Base-by-base conservation (phyloP, 163 green algal genomes). In the Volvox carteri region DNA sequence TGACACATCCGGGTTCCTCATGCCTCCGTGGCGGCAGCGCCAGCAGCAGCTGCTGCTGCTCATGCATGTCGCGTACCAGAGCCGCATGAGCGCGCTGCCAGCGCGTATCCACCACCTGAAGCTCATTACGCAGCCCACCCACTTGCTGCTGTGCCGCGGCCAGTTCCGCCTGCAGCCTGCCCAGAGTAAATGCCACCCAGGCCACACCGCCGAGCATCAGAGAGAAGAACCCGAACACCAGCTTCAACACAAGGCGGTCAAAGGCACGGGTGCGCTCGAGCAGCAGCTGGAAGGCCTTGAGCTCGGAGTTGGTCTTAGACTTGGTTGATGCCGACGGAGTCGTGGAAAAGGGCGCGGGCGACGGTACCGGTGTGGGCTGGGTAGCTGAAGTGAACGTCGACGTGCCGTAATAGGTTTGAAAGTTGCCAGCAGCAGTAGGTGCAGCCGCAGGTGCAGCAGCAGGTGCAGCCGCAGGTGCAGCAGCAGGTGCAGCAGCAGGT, bases 131-230 rank as follows among this genome's bases (percentile, higher is more conserved):
- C 19, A 84, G 23, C 21, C 21, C 30, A 5, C 19, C 50, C 75
- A 84, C 48, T 52, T 44, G 5, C 48, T 1, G 48, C 30, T 35
- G 2, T 18, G 75, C 33, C 1, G 48, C 33, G 1, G 6, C 48
- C 46, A 84, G 48, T 12, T 68, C 75, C 37, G 75, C 50, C 30
- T 84, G 48, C 75, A 84, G 46, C 8, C 48, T 46, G 30, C 48
- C 75, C 48, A 84, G 48, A 12, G n/a, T 84, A 48, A 35, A 39
- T 3, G 75, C 75, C 48, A 70, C 48, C 75, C 75, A 84, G 1
- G 37, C n/a, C 11, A 30, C 75, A 18, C 75, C 75, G 23, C 4
- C 42, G 48, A 84, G 11, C 75, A 37, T 14, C 7, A 50, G 12
- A 14, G 25, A 33, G 18, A n/a, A 50, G n/a, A 70, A 5, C 30